Evolutionary conservation across 495 filamentous ascomycete species (phyloP), one percentile per base, ranked within the genome.

Genomic region (Hyaloscypha finlandica): DNA sequence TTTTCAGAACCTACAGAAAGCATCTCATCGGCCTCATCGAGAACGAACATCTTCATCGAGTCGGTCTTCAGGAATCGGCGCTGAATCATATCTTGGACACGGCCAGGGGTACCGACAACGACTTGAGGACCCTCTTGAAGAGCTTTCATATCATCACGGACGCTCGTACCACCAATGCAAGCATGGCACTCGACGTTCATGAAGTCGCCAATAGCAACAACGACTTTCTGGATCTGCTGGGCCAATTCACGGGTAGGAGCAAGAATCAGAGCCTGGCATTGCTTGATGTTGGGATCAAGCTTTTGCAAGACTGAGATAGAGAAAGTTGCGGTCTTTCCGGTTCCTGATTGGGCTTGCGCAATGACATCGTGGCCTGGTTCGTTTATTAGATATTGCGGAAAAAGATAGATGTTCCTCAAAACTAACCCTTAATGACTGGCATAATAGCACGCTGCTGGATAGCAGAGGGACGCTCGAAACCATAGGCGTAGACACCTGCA

Each of bases 381-480:
- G 64, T 67, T 53, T 48, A 74, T 78, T 65, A 81, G 71, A 65
- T 63, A 63, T 35, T 22, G 58, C 56, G 69, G 29, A 66, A 57
- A 8, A 25, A 54, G 32, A 55, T 22, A 12, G 33, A 48, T 4
- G 22, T 32, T 19, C 59, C 55, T 31, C 16, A 64, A 64, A 59
- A 85, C 91, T 77, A 85, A 97, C 95, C 95, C 87, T 98, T 97
- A 86, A 97, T 97, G 77, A 99, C 94, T 70, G 94, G 95, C 90
- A 97, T 95, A 81, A 99, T 99, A 71, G 95, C 95, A 75, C 96
- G 94, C 88, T 96, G 92, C 89, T 99, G 95, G 69, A 99, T 97
- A 79, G 95, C 96, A 83, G 95, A 99, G 45, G 95, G 95, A 70
- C 94, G 92, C 86, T 99, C 95, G 83, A 97, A 99, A 88, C 95